Percentiles rank a stretch among this genome's conserved stretches.
Evolutionary conservation across 768 basidiomycete species (phyloP).

Genomic region (Hebeloma cylindrosporum): DNA sequence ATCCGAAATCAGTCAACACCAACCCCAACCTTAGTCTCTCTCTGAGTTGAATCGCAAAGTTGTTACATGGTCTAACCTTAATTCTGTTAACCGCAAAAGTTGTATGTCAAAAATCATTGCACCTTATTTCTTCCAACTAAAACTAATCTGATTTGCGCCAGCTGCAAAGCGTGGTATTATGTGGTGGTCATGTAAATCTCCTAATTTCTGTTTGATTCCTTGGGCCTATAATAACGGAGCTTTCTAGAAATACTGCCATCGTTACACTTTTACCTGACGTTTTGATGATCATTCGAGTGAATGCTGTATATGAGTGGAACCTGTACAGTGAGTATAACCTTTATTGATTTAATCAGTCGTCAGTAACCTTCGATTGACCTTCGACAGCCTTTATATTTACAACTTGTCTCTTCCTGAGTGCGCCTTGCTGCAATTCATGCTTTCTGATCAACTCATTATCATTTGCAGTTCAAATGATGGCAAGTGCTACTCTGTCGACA

Average conservation of each 20-base stretch:
- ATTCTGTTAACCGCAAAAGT: neutral
- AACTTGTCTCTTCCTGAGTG: slow-evolving; percentile 17
- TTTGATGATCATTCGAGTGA: slow-evolving; percentile 24
- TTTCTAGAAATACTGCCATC: slow-evolving; percentile 15
- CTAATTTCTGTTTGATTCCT: neutral
- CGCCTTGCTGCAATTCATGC: neutral
- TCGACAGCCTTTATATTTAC: slow-evolving; percentile 15
- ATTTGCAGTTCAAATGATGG: slow-evolving; percentile 19
- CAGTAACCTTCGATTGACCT: neutral
- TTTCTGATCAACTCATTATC: neutral
- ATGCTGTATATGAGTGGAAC: slow-evolving; percentile 21
- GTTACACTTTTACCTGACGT: slow-evolving; percentile 21
- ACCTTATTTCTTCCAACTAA: neutral
- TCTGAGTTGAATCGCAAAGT: slow-evolving; percentile 9
- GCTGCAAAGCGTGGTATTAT: slow-evolving; percentile 23
- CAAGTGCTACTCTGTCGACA: slow-evolving; percentile 2
- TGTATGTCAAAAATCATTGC: neutral
- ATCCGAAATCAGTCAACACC: slow-evolving; percentile 14
- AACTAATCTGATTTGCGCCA: slow-evolving; percentile 2
- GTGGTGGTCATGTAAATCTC: slow-evolving; percentile 22
- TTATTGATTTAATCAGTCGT: neutral
- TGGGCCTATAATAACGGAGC: neutral
- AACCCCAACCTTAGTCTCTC: slow-evolving; percentile 14
- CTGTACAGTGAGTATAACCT: slow-evolving; percentile 11
- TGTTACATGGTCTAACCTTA: neutral